phyloP scores from a whole-genome alignment of 495 filamentous ascomycete species.

The Podospora anserina region DNA sequence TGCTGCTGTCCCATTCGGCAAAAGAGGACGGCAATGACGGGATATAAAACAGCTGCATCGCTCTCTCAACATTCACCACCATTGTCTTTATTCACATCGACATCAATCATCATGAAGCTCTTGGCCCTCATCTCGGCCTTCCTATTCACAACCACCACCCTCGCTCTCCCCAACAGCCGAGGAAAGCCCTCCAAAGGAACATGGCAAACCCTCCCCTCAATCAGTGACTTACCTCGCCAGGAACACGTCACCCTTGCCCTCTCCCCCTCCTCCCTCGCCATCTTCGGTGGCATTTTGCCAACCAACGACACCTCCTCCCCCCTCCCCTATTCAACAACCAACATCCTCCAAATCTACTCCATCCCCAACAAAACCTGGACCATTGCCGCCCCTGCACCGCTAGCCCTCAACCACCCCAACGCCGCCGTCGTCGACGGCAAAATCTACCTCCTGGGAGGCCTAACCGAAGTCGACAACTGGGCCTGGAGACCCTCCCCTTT shows the following conservation, averaged over 20 bases:
- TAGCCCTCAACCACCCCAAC: conserved; percentile 54
- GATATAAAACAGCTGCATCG: not conserved
- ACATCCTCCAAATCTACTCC: conserved; percentile 71
- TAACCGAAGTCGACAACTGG: conserved; percentile 67
- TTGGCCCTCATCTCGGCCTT: not conserved
- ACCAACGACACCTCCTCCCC: not conserved
- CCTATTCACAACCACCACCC: not conserved
- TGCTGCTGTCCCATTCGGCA: not conserved
- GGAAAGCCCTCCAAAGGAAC: not conserved
- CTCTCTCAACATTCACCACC: conserved; percentile 23
- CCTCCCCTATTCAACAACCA: conserved; percentile 51
- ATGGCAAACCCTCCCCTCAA: conserved; percentile 66
- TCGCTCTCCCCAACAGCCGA: not conserved
- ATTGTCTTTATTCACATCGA: not conserved
- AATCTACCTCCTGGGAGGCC: conserved; percentile 73
- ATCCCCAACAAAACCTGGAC: conserved; percentile 67
- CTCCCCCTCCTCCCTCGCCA: conserved; percentile 50
- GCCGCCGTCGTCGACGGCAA: conserved; percentile 53
- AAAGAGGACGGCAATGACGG: not conserved
- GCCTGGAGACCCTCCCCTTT: conserved; percentile 52
- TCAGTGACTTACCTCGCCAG: conserved; percentile 76
- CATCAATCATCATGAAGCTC: not conserved
- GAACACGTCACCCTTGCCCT: conserved; percentile 61
- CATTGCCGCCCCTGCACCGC: conserved; percentile 48
- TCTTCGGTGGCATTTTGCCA: conserved; percentile 25